These are phyloP conservation scores for Aspergillus flavus DNA, from an alignment of 2,329 filamentous ascomycete genomes.

Conservation along the genomic window DNA sequence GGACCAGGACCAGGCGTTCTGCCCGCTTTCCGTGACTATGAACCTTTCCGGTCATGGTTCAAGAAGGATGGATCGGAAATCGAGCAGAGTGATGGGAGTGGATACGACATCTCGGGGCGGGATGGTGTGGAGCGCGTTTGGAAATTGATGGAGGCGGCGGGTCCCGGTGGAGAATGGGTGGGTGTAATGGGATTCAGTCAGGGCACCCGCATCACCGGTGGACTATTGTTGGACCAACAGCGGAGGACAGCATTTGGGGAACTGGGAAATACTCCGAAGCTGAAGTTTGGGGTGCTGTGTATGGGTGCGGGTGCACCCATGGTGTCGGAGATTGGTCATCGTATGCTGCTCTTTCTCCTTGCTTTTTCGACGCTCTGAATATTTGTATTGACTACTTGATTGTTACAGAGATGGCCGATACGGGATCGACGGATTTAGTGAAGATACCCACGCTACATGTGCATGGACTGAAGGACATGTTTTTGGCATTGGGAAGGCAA, in stretches of 20 bases:
- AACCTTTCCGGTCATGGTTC: constrained; percentile 25
- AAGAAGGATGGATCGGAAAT: constrained; percentile 10
- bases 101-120: constrained; percentile 17
- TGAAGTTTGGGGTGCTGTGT: constrained; percentile 24
- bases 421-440: neutral
- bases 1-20: constrained; percentile 24
- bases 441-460: constrained; percentile 24
- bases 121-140: constrained; percentile 25
- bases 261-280: neutral
- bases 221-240: constrained; percentile 26
- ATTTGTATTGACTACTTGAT: neutral
- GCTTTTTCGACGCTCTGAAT: neutral
- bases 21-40: constrained; percentile 22
- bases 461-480: constrained; percentile 24
- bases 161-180: constrained; percentile 19
- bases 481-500: constrained; percentile 18
- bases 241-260: constrained; percentile 10
- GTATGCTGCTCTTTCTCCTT: constrained; percentile 11
- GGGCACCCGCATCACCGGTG: constrained; percentile 21
- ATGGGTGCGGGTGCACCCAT: constrained; percentile 24
- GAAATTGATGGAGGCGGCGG: constrained; percentile 19
- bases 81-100: constrained; percentile 21
- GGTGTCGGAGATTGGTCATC: constrained; percentile 20
- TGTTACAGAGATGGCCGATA: neutral
- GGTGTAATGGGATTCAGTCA: constrained; percentile 28